Percentiles rank a stretch among this genome's conserved stretches.
Evolutionary conservation across 305 asterid species (phyloP).

Genomic region (Withania somnifera): DNA sequence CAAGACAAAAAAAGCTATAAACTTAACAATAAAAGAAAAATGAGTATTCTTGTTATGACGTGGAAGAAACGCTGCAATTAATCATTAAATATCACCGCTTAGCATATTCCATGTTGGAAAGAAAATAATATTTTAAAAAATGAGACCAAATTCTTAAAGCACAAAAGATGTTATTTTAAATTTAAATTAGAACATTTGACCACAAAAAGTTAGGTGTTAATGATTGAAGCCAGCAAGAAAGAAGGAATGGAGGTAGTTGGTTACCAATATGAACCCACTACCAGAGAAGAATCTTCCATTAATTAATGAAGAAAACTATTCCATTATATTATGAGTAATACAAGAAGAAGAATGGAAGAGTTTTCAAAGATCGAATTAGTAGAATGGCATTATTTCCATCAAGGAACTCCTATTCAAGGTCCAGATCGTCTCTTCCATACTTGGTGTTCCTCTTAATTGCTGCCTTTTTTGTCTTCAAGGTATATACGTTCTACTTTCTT

Average conservation of each 20-base stretch:
- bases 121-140: background rate
- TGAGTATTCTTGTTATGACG: background rate
- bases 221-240: conserved; percentile 5
- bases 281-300: background rate
- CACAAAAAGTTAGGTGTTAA: conserved; percentile 11
- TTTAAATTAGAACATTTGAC: background rate
- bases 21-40: background rate
- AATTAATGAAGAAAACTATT: background rate
- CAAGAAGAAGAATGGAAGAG: background rate
- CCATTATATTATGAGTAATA: background rate
- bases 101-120: background rate
- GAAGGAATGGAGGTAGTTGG: background rate
- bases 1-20: background rate
- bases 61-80: background rate
- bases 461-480: conserved; percentile 76
- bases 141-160: background rate
- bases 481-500: conserved; percentile 2
- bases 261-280: conserved; percentile 4
- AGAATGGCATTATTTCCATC: conserved; percentile 19
- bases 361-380: conserved; percentile 1
- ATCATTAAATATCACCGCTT: background rate
- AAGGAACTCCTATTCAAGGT: conserved; percentile 27
- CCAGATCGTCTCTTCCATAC: conserved; percentile 34
- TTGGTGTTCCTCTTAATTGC: conserved; percentile 49
- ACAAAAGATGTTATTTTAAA: background rate